Conservation (phyloP, 306 rosid species). For the Hippophae tibetana region DNA sequence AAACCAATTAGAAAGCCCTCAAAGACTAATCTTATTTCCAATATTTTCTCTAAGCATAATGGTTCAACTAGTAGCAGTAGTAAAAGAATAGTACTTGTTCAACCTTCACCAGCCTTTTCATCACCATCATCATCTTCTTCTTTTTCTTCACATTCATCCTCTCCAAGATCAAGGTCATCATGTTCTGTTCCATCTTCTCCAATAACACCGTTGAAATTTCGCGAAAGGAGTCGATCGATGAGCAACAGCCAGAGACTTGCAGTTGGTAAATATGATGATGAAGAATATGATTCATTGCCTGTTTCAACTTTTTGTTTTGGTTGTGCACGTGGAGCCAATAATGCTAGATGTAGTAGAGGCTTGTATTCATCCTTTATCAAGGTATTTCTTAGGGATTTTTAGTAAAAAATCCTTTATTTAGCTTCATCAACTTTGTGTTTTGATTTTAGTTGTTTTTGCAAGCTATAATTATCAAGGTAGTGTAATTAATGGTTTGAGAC, state of each 20-base stretch:
- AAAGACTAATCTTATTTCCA: constrained; percentile 19
- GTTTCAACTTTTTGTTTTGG: constrained; percentile 14
- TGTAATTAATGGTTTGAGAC: too few relatives aligned
- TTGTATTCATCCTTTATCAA: constrained; percentile 24
- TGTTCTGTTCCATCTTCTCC: constrained; percentile 42
- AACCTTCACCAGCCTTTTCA: constrained; percentile 7
- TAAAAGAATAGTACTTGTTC: too few relatives aligned
- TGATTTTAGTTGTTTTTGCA: too few relatives aligned
- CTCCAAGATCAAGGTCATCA: constrained; percentile 1
- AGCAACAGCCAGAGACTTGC: constrained; percentile 3
- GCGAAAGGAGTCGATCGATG: not conserved
- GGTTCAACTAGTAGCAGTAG: constrained; percentile 6
- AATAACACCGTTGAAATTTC: constrained; percentile 5
- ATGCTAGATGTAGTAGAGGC: constrained; percentile 23
- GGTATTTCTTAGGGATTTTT: constrained; percentile 1
- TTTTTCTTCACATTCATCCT: constrained; percentile 21
- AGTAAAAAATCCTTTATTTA: too few relatives aligned
- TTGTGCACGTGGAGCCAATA: not conserved
- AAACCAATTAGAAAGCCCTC: constrained; percentile 23
- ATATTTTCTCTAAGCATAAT: constrained; percentile 32
- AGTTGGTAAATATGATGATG: constrained; percentile 15
- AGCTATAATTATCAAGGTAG: too few relatives aligned
- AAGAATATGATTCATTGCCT: constrained; percentile 8
- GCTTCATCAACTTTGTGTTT: too few relatives aligned
- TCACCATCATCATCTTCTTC: constrained; percentile 32